Base-by-base conservation (phyloP, 2,329 filamentous ascomycete genomes). In the Penicillium sp. region DNA sequence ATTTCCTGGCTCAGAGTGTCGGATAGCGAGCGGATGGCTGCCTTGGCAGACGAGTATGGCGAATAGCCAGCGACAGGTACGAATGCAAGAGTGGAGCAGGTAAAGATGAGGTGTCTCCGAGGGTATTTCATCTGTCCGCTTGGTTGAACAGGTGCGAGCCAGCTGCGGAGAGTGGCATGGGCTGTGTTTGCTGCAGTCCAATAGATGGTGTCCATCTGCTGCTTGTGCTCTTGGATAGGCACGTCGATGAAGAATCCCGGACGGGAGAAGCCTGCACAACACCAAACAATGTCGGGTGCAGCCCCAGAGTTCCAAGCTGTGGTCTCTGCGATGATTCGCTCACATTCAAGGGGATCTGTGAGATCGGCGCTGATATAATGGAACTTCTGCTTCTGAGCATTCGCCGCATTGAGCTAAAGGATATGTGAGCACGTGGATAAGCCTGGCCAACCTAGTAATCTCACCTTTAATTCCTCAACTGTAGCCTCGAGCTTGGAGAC, bases 161-260 rank as follows among this genome's bases (percentile, higher is more conserved):
- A 97, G 56, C 84, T 81, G 48, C 82, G 83, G 57, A 97, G 77
- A 16, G 89, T 85, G 18, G 90, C 86, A 70, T 95, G 91, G 36
- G 91, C 88, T 76, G 96, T 90, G 71, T 96, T 94, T 39, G 88
- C 88, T 29, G 87, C 86, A 46, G 91, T 90, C 82, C 88, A 96
- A 78, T 91, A 97, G 76, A 97, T 93, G 63, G 93, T 84, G 68
- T 96, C 91, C 91, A 96, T 96, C 72, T 96, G 91, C 60, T 81
- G 79, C 40, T 88, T 83, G 61, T 92, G 78, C 10, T 82, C 83
- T 7, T 86, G 77, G 49, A 90, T 78, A 8, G 88, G 81, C 38
- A 85, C 86, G 57, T 96, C 90, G 61, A 90, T 73, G 77, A 93
- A 96, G 57, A 96, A 87, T 34, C 84, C 82, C 0, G 92, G 92